Evolutionary conservation across 1,139 yeast genomes (phyloP).

Genomic region (Yamadazyma dendronema): DNA sequence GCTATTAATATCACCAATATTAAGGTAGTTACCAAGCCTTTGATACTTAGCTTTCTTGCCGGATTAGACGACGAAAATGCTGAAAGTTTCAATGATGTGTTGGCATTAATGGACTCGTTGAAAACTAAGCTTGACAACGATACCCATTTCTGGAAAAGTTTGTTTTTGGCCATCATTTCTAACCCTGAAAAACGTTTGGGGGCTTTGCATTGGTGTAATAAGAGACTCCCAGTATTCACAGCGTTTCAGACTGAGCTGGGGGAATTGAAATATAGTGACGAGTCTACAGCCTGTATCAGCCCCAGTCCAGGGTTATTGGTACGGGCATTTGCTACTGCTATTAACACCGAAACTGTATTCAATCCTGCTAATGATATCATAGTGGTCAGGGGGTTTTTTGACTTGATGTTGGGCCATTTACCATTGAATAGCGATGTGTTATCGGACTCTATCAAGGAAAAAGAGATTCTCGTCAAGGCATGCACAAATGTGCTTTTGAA

Average conservation of each 20-base stretch:
- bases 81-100: constrained; percentile 66
- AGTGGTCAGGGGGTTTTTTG: constrained; percentile 88
- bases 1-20: constrained; percentile 50
- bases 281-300: constrained; percentile 56
- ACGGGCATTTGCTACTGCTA: constrained; percentile 69
- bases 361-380: constrained; percentile 51
- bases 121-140: constrained; percentile 63
- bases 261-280: constrained; percentile 36
- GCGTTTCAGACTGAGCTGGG: constrained; percentile 18
- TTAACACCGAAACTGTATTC: constrained; percentile 47
- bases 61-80: constrained; percentile 92
- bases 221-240: constrained; percentile 57
- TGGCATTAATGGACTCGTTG: constrained; percentile 60
- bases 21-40: constrained; percentile 59
- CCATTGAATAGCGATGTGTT: constrained; percentile 59
- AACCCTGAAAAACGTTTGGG: constrained; percentile 82
- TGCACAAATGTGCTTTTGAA: constrained; percentile 70
- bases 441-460: constrained; percentile 52
- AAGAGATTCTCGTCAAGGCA: constrained; percentile 55
- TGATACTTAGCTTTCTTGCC: constrained; percentile 72
- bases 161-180: constrained; percentile 72
- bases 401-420: constrained; percentile 65
- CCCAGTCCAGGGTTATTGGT: constrained; percentile 81
- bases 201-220: constrained; percentile 73
- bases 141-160: constrained; percentile 79